Conservation (phyloP, 495 filamentous ascomycete species). For the Neurospora sp. region DNA sequence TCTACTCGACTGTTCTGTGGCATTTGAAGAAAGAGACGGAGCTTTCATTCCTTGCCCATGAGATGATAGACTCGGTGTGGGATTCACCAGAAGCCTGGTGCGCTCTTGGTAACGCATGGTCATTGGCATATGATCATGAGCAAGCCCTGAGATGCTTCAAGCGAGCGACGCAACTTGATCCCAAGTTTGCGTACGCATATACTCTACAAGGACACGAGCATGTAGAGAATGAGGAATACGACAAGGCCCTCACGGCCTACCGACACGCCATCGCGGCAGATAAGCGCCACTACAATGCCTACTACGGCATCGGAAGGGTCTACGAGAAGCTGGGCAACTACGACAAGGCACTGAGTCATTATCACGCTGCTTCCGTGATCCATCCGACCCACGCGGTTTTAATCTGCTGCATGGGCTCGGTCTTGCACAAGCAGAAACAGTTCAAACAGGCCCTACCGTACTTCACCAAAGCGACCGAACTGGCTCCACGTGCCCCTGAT, state of each 20-base stretch:
- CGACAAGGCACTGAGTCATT: constrained; percentile 82
- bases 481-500: constrained; percentile 72
- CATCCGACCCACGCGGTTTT: constrained; percentile 88
- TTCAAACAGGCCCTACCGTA: constrained; percentile 64
- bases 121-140: constrained; percentile 88
- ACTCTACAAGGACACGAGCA: constrained; percentile 95
- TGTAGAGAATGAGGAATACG: constrained; percentile 92
- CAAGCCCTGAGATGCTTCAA: constrained; percentile 93
- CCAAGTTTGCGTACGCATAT: constrained; percentile 88
- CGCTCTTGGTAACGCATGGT: constrained; percentile 88
- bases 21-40: constrained; percentile 86
- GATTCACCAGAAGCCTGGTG: constrained; percentile 93
- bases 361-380: constrained; percentile 71
- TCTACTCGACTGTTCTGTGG: constrained; percentile 97
- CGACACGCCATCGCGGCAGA: constrained; percentile 75
- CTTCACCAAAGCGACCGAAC: constrained; percentile 67
- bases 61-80: constrained; percentile 74
- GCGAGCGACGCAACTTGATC: constrained; percentile 80
- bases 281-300: constrained; percentile 88
- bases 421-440: constrained; percentile 79
- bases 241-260: constrained; percentile 82
- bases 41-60: constrained; percentile 82
- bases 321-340: constrained; percentile 93
- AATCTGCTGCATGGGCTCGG: constrained; percentile 80
- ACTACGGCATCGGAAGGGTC: constrained; percentile 88